These are phyloP conservation scores for Rubroboletus satanas DNA, from an alignment of 768 basidiomycete genomes.

Conservation along the genomic window DNA sequence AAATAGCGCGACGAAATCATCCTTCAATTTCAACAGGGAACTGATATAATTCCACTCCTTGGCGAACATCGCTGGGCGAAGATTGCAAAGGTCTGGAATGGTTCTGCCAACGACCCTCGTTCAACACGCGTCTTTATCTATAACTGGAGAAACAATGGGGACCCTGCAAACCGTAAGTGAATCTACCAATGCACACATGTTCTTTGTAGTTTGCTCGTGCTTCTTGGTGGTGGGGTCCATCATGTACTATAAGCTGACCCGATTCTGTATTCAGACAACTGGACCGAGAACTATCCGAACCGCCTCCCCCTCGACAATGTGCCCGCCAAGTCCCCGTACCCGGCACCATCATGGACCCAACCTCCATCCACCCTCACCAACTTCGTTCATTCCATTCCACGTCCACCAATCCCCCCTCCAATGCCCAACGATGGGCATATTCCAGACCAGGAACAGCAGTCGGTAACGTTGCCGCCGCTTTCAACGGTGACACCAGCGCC, in stretches of 20 bases:
- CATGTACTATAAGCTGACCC: not conserved
- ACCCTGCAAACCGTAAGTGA: conserved; percentile 29
- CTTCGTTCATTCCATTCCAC: conserved; percentile 26
- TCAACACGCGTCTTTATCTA: conserved; percentile 28
- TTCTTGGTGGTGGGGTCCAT: not conserved
- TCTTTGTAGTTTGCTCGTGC: not conserved
- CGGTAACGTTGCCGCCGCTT: not conserved
- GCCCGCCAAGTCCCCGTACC: conserved; percentile 28
- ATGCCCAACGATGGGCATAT: not conserved
- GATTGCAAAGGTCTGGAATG: not conserved
- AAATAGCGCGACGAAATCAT: conserved; percentile 29
- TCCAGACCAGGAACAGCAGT: not conserved
- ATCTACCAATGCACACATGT: not conserved
- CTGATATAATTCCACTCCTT: conserved; percentile 26
- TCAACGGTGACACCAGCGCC: not conserved
- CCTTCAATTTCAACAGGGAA: conserved; percentile 24
- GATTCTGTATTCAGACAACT: conserved; percentile 20
- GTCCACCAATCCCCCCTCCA: conserved; percentile 1
- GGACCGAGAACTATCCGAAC: conserved; percentile 23
- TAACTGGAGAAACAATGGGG: conserved; percentile 30
- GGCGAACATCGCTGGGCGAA: conserved; percentile 25
- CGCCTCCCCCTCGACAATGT: not conserved
- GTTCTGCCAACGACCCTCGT: conserved; percentile 4
- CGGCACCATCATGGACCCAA: conserved; percentile 20
- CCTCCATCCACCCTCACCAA: conserved; percentile 17